Percentiles rank a stretch among this genome's conserved stretches.
phyloP scores from a whole-genome alignment of 306 rosid genomes.

The Vigna unguiculata region DNA sequence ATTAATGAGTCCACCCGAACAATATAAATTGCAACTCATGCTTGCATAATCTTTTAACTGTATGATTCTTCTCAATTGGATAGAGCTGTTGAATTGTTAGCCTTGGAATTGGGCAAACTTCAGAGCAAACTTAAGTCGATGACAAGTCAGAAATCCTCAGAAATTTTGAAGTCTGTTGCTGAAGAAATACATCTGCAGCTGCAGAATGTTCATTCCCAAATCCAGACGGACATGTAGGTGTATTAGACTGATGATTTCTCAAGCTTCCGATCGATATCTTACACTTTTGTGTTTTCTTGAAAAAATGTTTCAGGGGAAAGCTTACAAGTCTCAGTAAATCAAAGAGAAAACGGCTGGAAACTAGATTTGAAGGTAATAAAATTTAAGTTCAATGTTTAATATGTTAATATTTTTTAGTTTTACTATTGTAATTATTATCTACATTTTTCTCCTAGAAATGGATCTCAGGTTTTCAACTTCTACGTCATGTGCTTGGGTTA shows the following conservation, averaged over 20 bases:
- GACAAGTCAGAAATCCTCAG: constrained; percentile 71
- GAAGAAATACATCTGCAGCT: constrained; percentile 71
- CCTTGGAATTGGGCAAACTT: constrained; percentile 68
- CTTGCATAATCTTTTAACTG: constrained; percentile 30
- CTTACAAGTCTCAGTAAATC: constrained; percentile 63
- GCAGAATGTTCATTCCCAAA: constrained; percentile 80
- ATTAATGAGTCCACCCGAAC: constrained; percentile 19
- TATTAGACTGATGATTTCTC: constrained; percentile 43
- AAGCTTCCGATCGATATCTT: constrained; percentile 28
- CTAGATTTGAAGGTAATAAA: constrained; percentile 74
- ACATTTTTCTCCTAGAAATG: constrained; percentile 29
- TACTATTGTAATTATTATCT: constrained; percentile 24
- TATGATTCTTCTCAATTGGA: constrained; percentile 44
- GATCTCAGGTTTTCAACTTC: neutral
- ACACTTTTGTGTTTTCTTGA: constrained; percentile 39
- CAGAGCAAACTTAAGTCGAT: constrained; percentile 72
- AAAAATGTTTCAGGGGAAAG: constrained; percentile 71
- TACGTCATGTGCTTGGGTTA: neutral
- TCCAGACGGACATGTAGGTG: constrained; percentile 79
- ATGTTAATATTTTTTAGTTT: constrained; percentile 11
- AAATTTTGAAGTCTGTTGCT: constrained; percentile 74
- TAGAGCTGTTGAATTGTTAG: constrained; percentile 82
- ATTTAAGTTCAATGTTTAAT: constrained; percentile 41
- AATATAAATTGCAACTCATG: constrained; percentile 13
- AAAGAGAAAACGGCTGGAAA: constrained; percentile 75